phyloP scores from a whole-genome alignment of 805 yeast genomes.

The Saccharomyces jurei region DNA sequence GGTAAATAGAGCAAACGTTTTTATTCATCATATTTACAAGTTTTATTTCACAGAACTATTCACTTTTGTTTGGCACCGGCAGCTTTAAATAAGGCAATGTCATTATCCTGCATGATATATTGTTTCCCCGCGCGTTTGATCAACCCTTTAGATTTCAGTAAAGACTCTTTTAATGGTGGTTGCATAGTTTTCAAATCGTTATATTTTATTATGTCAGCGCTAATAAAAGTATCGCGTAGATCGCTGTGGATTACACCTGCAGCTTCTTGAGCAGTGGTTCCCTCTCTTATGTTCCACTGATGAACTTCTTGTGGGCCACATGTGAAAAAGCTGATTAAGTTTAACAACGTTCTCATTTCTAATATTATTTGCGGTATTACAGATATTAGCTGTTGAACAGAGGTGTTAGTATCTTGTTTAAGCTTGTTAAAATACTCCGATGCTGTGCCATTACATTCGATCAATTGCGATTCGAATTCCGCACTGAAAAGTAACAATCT shows the following conservation, averaged over 20 bases:
- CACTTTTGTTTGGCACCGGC: conserved; percentile 48
- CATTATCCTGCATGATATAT: conserved; percentile 78
- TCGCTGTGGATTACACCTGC: conserved; percentile 89
- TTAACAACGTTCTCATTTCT: conserved; percentile 58
- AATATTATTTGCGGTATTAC: conserved; percentile 57
- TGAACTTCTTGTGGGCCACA: conserved; percentile 80
- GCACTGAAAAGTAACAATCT: conserved; percentile 63
- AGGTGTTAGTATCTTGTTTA: conserved; percentile 4
- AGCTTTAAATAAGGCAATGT: conserved; percentile 65
- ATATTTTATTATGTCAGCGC: conserved; percentile 66
- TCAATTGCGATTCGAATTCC: conserved; percentile 35
- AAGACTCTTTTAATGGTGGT: conserved; percentile 22
- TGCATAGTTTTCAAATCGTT: conserved; percentile 39
- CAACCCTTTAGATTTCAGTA: conserved; percentile 21
- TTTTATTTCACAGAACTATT: conserved; percentile 3
- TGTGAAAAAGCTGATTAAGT: conserved; percentile 76
- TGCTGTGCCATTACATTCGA: conserved; percentile 20
- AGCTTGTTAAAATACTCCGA: background rate
- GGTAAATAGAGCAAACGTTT: background rate
- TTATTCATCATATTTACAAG: conserved; percentile 1
- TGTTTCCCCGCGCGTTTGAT: conserved; percentile 48
- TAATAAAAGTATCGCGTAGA: conserved; percentile 69
- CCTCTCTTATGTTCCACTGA: conserved; percentile 79
- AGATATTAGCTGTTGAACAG: conserved; percentile 32
- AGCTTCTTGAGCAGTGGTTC: conserved; percentile 77